These are phyloP conservation scores for Hyphopichia homilentoma DNA, from an alignment of 805 yeast species.

Conservation along the genomic window DNA sequence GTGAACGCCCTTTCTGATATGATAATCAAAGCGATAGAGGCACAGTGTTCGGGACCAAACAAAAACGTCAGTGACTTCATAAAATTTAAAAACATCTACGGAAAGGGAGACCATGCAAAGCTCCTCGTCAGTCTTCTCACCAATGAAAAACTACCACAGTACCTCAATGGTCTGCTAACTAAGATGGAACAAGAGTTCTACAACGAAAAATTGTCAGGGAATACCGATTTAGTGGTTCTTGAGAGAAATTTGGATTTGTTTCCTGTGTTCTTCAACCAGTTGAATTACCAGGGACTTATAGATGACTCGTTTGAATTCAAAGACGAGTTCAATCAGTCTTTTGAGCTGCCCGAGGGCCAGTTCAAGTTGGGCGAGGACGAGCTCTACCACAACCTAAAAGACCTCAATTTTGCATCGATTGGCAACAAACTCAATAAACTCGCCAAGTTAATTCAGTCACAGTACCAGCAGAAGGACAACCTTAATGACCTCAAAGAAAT, in stretches of 20 bases:
- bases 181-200: slow-evolving; percentile 37
- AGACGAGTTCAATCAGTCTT: slow-evolving; percentile 29
- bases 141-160: slow-evolving; percentile 31
- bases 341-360: slow-evolving; percentile 34
- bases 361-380: slow-evolving; percentile 35
- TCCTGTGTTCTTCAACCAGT: slow-evolving; percentile 68
- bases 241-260: slow-evolving; percentile 76
- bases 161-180: slow-evolving; percentile 30
- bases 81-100: slow-evolving; percentile 51
- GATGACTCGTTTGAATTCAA: slow-evolving; percentile 62
- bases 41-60: no score
- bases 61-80: slow-evolving; percentile 22
- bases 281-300: slow-evolving; percentile 78
- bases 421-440: slow-evolving; percentile 67
- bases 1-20: slow-evolving; percentile 47
- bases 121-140: slow-evolving; percentile 42
- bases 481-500: slow-evolving; percentile 43
- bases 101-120: slow-evolving; percentile 57
- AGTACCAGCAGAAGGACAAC: slow-evolving; percentile 37
- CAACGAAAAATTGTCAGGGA: slow-evolving; percentile 35
- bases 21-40: slow-evolving; percentile 43
- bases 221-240: slow-evolving; percentile 69
- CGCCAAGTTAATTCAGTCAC: slow-evolving; percentile 68
- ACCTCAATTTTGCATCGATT: slow-evolving; percentile 73
- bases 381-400: slow-evolving; percentile 50